These are phyloP conservation scores for Olyra latifolia DNA, from an alignment of 176 grass and related monocot genomes.

Conservation along the genomic window DNA sequence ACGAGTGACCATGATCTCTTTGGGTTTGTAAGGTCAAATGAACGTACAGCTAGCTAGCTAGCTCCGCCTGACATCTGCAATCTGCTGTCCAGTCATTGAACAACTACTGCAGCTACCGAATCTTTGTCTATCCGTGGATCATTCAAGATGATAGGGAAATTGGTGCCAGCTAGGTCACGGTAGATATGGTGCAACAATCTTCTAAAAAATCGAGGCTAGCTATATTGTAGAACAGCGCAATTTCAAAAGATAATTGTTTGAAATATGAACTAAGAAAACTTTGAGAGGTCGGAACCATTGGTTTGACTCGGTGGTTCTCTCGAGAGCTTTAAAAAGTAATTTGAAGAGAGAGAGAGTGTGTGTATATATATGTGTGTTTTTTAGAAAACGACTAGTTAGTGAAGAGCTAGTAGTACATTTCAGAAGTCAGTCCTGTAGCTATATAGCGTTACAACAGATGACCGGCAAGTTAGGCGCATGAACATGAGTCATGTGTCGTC, in stretches of 20 bases:
- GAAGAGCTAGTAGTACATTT: not conserved
- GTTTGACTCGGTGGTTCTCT: no score
- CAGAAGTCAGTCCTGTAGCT: not conserved
- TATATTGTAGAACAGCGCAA: no score
- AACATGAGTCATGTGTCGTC: not conserved
- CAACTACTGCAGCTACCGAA: not conserved
- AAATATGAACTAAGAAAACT: no score
- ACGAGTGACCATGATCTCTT: not conserved
- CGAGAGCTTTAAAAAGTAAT: no score
- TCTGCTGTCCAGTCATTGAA: not conserved
- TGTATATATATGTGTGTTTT: no score
- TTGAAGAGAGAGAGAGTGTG: no score
- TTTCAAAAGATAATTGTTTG: no score
- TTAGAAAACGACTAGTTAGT: no score
- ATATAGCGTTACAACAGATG: not conserved
- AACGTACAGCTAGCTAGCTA: not conserved
- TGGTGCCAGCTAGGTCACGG: no score
- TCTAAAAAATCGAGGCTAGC: no score
- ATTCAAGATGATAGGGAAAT: not conserved
- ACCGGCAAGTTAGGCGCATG: slow-evolving; percentile 23
- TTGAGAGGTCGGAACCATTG: no score
- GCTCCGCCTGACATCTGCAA: not conserved
- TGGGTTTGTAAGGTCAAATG: not conserved
- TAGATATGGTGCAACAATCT: no score
- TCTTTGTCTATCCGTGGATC: not conserved